Evolutionary conservation across 2,329 filamentous ascomycete species (phyloP).

Genomic region (Alternaria infectoria): DNA sequence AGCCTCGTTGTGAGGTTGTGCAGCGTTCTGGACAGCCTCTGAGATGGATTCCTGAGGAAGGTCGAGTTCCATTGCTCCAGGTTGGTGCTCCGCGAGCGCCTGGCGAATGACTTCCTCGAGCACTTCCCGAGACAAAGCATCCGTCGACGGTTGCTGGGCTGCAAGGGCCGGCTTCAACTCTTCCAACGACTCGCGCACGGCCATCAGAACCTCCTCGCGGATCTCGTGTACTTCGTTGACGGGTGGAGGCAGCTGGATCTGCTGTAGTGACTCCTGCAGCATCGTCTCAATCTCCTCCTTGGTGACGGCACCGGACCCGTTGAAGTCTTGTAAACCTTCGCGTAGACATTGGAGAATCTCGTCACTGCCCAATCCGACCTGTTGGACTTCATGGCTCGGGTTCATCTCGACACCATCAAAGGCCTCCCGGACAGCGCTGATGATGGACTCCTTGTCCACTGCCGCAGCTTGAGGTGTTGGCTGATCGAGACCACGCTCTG

Average conservation of each 20-base stretch:
- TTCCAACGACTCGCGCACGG: conserved; percentile 84
- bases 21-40: conserved; percentile 62
- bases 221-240: conserved; percentile 73
- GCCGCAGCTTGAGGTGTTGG: conserved; percentile 51
- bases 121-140: conserved; percentile 59
- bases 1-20: conserved; percentile 63
- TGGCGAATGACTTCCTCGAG: conserved; percentile 65
- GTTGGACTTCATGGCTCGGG: conserved; percentile 88
- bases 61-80: conserved; percentile 52
- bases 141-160: conserved; percentile 50
- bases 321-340: conserved; percentile 82
- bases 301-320: conserved; percentile 65
- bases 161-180: conserved; percentile 68
- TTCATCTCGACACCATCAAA: conserved; percentile 83
- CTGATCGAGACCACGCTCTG: conserved; percentile 57
- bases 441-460: conserved; percentile 77
- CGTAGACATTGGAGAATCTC: conserved; percentile 87
- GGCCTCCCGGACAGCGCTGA: conserved; percentile 85
- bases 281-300: conserved; percentile 85
- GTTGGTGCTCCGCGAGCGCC: conserved; percentile 59
- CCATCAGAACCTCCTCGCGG: conserved; percentile 81
- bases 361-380: conserved; percentile 87
- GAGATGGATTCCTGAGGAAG: conserved; percentile 61
- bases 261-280: conserved; percentile 83
- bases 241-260: conserved; percentile 76